Evolutionary conservation across 2,329 filamentous ascomycete genomes (phyloP).

Genomic region (Grosmannia huntii): DNA sequence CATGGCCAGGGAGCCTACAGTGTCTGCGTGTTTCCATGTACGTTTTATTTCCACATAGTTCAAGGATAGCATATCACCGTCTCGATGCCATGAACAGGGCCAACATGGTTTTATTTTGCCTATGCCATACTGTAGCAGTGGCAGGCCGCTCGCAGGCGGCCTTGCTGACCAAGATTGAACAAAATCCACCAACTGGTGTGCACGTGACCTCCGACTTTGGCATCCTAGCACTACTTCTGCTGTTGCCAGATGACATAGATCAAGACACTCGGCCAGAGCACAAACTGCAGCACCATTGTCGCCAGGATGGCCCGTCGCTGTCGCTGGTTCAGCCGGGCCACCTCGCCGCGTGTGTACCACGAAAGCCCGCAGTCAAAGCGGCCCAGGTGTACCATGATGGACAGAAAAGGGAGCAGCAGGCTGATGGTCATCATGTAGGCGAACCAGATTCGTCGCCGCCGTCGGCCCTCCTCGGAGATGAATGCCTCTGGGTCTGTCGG

Average conservation of each 20-base stretch:
- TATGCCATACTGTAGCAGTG: no score
- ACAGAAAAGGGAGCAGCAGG: slow-evolving; percentile 32
- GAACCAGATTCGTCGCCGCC: slow-evolving; percentile 25
- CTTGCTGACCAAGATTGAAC: no score
- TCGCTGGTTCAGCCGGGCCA: slow-evolving; percentile 23
- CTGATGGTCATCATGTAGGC: slow-evolving; percentile 24
- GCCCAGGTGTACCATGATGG: slow-evolving; percentile 30
- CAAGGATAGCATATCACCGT: no score
- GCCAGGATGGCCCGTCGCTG: slow-evolving; percentile 24
- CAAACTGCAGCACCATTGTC: slow-evolving; percentile 17
- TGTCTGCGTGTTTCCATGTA: no score
- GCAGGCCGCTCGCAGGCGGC: no score
- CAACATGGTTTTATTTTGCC: no score
- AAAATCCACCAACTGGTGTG: no score
- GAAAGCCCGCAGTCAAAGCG: slow-evolving; percentile 31
- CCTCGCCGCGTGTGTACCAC: slow-evolving; percentile 36
- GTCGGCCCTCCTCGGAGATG: slow-evolving; percentile 17
- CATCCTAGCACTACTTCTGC: neutral
- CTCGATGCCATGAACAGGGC: no score
- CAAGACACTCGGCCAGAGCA: slow-evolving; percentile 12
- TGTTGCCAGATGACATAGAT: slow-evolving; percentile 12
- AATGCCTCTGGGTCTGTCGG: slow-evolving; percentile 14
- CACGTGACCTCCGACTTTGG: no score
- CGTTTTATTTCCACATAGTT: no score
- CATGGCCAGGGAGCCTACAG: no score